A percentile compares a stretch with the other conserved stretches of the same genome.
These are phyloP conservation scores for Teunomyces atbi DNA, from an alignment of 805 yeast species.

Conservation along the genomic window DNA sequence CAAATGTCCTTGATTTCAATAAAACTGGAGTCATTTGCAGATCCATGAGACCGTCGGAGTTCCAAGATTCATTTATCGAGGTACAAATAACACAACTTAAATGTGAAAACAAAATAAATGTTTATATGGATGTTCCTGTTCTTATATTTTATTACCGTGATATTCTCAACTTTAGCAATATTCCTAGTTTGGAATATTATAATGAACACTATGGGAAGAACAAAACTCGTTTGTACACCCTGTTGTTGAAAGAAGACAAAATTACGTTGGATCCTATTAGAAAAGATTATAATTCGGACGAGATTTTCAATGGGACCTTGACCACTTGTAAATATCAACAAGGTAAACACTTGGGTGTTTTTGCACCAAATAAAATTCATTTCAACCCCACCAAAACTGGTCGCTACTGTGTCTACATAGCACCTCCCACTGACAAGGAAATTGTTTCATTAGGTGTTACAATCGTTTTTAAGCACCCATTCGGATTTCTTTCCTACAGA, in stretches of 20 bases:
- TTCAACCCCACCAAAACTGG: slow-evolving; percentile 20
- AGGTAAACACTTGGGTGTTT: too few relatives aligned
- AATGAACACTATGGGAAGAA: slow-evolving; percentile 4
- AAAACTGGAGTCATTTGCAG: slow-evolving; percentile 5
- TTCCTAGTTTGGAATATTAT: slow-evolving; percentile 17
- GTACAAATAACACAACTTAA: slow-evolving; percentile 12
- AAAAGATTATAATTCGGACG: background rate
- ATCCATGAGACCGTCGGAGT: slow-evolving; percentile 1
- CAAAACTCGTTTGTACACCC: background rate
- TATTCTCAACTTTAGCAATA: slow-evolving; percentile 16
- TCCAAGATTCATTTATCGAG: slow-evolving; percentile 8
- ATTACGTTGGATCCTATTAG: slow-evolving; percentile 11
- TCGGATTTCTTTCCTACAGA: slow-evolving; percentile 23
- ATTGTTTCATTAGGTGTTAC: slow-evolving; percentile 13
- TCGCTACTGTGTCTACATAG: slow-evolving; percentile 29
- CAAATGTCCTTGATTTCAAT: background rate
- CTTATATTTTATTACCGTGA: slow-evolving; percentile 24
- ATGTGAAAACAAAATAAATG: too few relatives aligned
- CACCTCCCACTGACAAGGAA: slow-evolving; percentile 17
- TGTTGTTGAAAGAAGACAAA: slow-evolving; percentile 8
- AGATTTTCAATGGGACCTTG: background rate
- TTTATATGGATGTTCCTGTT: too few relatives aligned
- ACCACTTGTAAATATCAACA: background rate
- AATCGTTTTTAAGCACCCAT: slow-evolving; percentile 18
- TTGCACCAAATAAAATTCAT: slow-evolving; percentile 8